phyloP scores from a whole-genome alignment of 2,329 filamentous ascomycete genomes.

The Dryadomyces quercivorus region DNA sequence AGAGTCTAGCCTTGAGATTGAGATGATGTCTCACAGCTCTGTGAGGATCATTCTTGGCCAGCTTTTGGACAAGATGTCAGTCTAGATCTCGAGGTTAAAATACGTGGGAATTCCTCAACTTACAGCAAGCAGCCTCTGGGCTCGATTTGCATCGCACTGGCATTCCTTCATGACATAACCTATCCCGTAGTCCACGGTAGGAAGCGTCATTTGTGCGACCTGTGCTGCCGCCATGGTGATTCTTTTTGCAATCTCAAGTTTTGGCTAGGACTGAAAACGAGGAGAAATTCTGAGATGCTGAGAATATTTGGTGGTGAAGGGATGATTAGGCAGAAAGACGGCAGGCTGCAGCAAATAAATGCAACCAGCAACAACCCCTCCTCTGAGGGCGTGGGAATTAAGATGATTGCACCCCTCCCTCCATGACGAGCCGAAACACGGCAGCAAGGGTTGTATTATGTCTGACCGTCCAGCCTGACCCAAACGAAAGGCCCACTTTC shows the following conservation, averaged over 20 bases:
- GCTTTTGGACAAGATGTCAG: not conserved
- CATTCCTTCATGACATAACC: not conserved
- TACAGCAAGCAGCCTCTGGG: not conserved
- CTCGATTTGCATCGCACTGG: not conserved
- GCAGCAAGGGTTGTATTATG: not conserved
- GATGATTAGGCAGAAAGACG: not conserved
- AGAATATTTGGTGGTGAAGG: not conserved
- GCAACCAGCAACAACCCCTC: too few relatives aligned
- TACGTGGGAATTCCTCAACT: not conserved
- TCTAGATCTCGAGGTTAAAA: not conserved
- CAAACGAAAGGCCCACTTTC: not conserved
- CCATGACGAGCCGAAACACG: not conserved
- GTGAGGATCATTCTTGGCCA: not conserved
- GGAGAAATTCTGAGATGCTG: not conserved
- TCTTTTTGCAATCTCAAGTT: not conserved
- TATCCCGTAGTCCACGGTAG: too few relatives aligned
- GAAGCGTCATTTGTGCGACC: not conserved
- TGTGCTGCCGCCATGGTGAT: not conserved
- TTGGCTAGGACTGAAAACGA: not conserved
- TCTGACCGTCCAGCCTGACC: not conserved
- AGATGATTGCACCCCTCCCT: too few relatives aligned
- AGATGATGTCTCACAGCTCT: conserved; percentile 2
- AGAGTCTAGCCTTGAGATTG: not conserved
- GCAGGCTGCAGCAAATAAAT: too few relatives aligned
- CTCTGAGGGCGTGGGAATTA: too few relatives aligned